Percentiles rank a stretch among this genome's conserved stretches.
Conservation (phyloP, 495 filamentous ascomycete genomes). For the Trichoderma erinaceum region DNA sequence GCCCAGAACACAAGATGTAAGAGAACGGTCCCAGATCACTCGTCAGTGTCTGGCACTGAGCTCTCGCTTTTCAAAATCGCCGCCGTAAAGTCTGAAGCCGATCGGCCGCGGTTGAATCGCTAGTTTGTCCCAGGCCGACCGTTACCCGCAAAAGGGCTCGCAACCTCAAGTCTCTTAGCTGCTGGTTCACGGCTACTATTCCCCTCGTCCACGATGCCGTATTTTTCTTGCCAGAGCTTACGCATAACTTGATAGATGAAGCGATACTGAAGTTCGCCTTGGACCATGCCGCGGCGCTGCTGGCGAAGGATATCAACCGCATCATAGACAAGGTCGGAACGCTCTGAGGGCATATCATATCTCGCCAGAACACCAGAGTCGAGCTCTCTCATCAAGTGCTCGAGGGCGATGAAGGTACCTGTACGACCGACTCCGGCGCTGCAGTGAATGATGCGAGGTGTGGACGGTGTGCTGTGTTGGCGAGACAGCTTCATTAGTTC, state of each 20-base stretch:
- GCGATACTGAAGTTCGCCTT: conserved; percentile 74
- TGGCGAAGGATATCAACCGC: conserved; percentile 76
- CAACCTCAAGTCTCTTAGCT: conserved; percentile 43
- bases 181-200: conserved; percentile 9
- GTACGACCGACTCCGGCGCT: conserved; percentile 90
- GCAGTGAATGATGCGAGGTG: conserved; percentile 85
- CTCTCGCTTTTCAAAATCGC: conserved; percentile 8
- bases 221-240: conserved; percentile 60
- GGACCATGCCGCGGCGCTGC: conserved; percentile 95
- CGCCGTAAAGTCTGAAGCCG: background rate
- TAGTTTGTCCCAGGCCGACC: background rate
- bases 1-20: background rate
- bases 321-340: conserved; percentile 50
- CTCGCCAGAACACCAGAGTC: conserved; percentile 63
- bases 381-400: conserved; percentile 78
- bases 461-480: conserved; percentile 54
- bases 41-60: background rate
- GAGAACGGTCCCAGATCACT: background rate
- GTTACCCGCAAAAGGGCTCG: background rate
- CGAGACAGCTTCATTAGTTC: conserved; percentile 70
- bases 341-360: conserved; percentile 22
- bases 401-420: conserved; percentile 92
- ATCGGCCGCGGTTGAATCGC: conserved; percentile 6
- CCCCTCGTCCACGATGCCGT: conserved; percentile 28
- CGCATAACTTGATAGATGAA: conserved; percentile 87